These are phyloP conservation scores for Beauveria rudraprayagi DNA, from an alignment of 2,329 filamentous ascomycete genomes.

Conservation along the genomic window DNA sequence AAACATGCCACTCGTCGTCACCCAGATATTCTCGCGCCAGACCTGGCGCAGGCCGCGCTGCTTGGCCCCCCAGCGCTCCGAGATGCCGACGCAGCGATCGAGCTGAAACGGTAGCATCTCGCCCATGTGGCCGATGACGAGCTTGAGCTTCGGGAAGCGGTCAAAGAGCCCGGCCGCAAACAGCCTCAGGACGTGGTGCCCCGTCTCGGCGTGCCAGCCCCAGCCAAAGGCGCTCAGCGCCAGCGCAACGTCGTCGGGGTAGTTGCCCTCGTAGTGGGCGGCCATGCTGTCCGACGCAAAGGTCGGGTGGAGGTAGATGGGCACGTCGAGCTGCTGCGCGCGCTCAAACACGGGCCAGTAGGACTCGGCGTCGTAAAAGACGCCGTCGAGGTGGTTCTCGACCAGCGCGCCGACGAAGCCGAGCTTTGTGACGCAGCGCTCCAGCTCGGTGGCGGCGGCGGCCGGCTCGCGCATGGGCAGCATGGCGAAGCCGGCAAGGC, in stretches of 20 bases:
- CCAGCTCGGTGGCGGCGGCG: conserved; percentile 22
- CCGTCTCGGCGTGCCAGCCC: conserved; percentile 45
- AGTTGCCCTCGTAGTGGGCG: conserved; percentile 21
- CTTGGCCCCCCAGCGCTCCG: conserved; percentile 22
- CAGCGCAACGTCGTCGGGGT: conserved; percentile 19
- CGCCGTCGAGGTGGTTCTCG: conserved; percentile 20
- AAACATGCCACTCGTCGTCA: conserved; percentile 49
- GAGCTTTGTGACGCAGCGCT: conserved; percentile 21
- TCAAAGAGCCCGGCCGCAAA: conserved; percentile 28
- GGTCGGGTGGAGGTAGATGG: conserved; percentile 43
- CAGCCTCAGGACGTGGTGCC: conserved; percentile 30
- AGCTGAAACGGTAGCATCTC: conserved; percentile 47
- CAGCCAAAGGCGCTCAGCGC: conserved; percentile 34
- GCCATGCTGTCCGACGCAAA: conserved; percentile 24
- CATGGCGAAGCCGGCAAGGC: conserved; percentile 22
- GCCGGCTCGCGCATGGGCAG: conserved; percentile 23
- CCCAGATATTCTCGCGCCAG: conserved; percentile 48
- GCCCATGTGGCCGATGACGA: conserved; percentile 33
- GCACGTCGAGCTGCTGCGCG: conserved; percentile 36
- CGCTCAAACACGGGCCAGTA: conserved; percentile 23
- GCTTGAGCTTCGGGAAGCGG: conserved; percentile 27
- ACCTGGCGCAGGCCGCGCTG: conserved; percentile 36
- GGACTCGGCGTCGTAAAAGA: conserved; percentile 22
- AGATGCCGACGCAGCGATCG: conserved; percentile 32
- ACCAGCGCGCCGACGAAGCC: conserved; percentile 27